phyloP scores from a whole-genome alignment of 139 green algal species.

The Chlamydomonas schloesseri region DNA sequence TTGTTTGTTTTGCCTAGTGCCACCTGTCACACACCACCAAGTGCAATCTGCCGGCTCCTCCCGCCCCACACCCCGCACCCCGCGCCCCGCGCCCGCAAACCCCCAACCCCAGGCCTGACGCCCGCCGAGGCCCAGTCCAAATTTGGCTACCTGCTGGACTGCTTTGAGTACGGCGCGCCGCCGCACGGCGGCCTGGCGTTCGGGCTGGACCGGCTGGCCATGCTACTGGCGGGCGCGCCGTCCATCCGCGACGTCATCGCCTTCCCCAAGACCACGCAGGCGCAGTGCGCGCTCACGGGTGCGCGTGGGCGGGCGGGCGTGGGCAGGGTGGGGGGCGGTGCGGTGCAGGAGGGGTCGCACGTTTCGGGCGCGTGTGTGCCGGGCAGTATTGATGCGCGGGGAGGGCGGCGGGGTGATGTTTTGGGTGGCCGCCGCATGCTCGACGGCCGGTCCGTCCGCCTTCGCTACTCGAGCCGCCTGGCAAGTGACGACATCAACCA shows the following conservation, averaged over 20 bases:
- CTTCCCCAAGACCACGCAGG: conserved; percentile 97
- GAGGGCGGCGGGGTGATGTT: too few relatives aligned
- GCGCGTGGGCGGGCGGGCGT: neutral
- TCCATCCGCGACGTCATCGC: conserved; percentile 99
- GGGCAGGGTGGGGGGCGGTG: neutral
- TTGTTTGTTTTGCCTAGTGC: too few relatives aligned
- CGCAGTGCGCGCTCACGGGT: conserved; percentile 89
- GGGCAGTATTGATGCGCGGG: too few relatives aligned
- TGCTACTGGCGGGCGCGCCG: conserved; percentile 87
- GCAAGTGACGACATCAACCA: too few relatives aligned
- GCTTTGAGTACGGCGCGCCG: conserved; percentile 88
- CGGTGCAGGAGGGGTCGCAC: neutral
- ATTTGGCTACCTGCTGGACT: conserved; percentile 91
- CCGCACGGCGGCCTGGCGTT: conserved; percentile 96
- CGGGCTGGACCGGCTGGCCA: conserved; percentile 94
- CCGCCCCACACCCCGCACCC: too few relatives aligned
- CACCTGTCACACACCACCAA: too few relatives aligned
- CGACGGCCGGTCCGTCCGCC: too few relatives aligned
- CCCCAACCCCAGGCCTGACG: conserved; percentile 62
- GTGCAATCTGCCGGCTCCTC: too few relatives aligned
- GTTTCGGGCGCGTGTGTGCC: too few relatives aligned
- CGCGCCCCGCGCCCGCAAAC: too few relatives aligned
- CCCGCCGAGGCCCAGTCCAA: conserved; percentile 82
- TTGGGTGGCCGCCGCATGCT: too few relatives aligned
- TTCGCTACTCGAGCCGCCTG: too few relatives aligned